Percentiles rank a stretch among this genome's conserved stretches.
Conservation (phyloP, 1,284 basidiomycete species). For the Apiotrichum gracile region DNA sequence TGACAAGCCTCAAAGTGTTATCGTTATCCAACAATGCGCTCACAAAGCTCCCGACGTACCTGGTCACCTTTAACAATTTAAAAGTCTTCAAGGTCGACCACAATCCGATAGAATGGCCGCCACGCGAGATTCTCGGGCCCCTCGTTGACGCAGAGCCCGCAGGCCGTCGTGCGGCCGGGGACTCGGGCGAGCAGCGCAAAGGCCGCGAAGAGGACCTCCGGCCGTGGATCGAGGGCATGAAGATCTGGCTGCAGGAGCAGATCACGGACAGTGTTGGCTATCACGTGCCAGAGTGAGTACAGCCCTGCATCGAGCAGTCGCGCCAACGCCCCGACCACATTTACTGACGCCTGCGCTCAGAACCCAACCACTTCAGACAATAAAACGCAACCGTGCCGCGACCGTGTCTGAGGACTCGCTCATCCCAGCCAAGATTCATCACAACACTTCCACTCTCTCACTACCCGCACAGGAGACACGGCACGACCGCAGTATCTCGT, state of each 20-base stretch:
- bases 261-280: conserved; percentile 19
- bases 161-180: not conserved
- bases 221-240: conserved; percentile 66
- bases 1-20: conserved; percentile 79
- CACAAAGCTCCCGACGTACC: conserved; percentile 68
- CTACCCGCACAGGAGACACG: conserved; percentile 7
- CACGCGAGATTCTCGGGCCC: conserved; percentile 36
- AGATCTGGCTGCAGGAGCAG: conserved; percentile 54
- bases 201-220: conserved; percentile 55
- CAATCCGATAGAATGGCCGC: conserved; percentile 90
- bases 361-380: not conserved
- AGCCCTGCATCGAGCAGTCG: too few relatives aligned
- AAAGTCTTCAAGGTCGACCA: conserved; percentile 80
- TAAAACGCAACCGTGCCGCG: conserved; percentile 11
- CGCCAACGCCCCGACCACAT: too few relatives aligned
- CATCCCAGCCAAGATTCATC: too few relatives aligned
- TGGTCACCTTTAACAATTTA: conserved; percentile 66
- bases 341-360: not conserved
- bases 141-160: conserved; percentile 20
- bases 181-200: not conserved
- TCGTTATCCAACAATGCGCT: conserved; percentile 83
- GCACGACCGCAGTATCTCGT: conserved; percentile 16
- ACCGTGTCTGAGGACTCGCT: conserved; percentile 28
- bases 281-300: conserved; percentile 29
- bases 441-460: conserved; percentile 11